Conservation (phyloP, 2,329 filamentous ascomycete species). For the Aureobasidium pullulans region DNA sequence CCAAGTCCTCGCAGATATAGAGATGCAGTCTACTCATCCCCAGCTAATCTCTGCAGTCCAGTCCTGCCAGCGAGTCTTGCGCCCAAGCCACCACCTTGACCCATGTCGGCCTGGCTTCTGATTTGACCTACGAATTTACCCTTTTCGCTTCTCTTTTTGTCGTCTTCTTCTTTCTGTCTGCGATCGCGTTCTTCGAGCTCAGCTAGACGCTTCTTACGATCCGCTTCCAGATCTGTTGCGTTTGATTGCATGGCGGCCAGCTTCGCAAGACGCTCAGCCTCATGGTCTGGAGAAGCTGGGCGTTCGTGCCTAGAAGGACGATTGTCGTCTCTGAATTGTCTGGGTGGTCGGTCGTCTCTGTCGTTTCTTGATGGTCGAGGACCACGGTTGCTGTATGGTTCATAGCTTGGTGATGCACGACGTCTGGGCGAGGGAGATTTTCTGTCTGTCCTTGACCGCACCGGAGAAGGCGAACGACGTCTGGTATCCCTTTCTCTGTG, state of each 20-base stretch:
- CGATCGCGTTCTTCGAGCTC: conserved; percentile 60
- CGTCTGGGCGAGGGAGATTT: conserved; percentile 4
- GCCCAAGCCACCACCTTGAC: conserved; percentile 11
- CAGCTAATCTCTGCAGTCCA: conserved; percentile 14
- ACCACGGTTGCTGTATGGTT: conserved; percentile 4
- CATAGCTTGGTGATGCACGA: conserved; percentile 12
- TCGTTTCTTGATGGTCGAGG: neutral
- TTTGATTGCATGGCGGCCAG: conserved; percentile 35
- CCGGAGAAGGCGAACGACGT: conserved; percentile 16
- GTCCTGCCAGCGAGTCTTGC: conserved; percentile 15
- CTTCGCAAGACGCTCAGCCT: conserved; percentile 29
- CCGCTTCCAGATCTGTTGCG: conserved; percentile 57
- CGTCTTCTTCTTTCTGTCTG: conserved; percentile 58
- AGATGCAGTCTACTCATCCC: neutral
- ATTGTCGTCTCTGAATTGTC: neutral
- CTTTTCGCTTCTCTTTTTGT: conserved; percentile 35
- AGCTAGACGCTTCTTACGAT: conserved; percentile 60
- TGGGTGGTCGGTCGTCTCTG: neutral
- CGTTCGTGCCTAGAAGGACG: neutral
- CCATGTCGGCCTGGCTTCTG: conserved; percentile 25
- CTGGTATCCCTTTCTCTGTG: neutral
- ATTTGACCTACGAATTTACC: conserved; percentile 30
- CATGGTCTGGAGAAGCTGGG: conserved; percentile 17
- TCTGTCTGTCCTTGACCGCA: conserved; percentile 10
- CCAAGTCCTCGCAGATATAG: neutral